phyloP scores from a whole-genome alignment of 495 filamentous ascomycete genomes.

The Aspergillus bridgeri region DNA sequence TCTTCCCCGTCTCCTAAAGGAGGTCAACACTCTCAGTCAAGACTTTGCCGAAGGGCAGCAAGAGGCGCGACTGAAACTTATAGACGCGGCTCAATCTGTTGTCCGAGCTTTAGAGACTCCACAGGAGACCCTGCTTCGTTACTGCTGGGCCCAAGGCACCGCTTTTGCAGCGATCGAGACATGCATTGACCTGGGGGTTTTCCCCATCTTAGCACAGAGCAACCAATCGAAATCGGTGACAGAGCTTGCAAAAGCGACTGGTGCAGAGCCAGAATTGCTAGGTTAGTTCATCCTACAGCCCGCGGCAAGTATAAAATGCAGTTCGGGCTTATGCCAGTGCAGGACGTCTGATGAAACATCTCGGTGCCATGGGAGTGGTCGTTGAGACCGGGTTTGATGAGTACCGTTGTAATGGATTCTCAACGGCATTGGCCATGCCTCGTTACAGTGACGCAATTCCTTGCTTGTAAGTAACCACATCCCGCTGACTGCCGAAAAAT shows the following conservation, averaged over 20 bases:
- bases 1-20: slow-evolving; percentile 15
- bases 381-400: slow-evolving; percentile 39
- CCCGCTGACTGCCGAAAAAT: neutral
- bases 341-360: slow-evolving; percentile 45
- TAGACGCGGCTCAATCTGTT: slow-evolving; percentile 30
- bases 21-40: slow-evolving; percentile 21
- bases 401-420: slow-evolving; percentile 44
- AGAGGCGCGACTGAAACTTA: slow-evolving; percentile 20
- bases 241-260: slow-evolving; percentile 29
- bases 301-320: neutral
- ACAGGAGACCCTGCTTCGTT: slow-evolving; percentile 38
- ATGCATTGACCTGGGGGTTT: slow-evolving; percentile 32
- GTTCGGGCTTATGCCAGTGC: neutral
- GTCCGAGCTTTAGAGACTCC: slow-evolving; percentile 39
- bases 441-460: slow-evolving; percentile 34
- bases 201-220: slow-evolving; percentile 29
- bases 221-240: slow-evolving; percentile 29
- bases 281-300: slow-evolving; percentile 19
- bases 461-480: slow-evolving; percentile 25
- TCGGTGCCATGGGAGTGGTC: slow-evolving; percentile 49
- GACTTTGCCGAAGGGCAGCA: slow-evolving; percentile 11
- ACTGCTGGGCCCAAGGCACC: slow-evolving; percentile 32
- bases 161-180: slow-evolving; percentile 31
- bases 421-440: slow-evolving; percentile 34
- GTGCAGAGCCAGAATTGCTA: slow-evolving; percentile 28